These are phyloP conservation scores for Pseudogymnoascus sp. DNA, from an alignment of 2,329 filamentous ascomycete genomes.

Conservation along the genomic window DNA sequence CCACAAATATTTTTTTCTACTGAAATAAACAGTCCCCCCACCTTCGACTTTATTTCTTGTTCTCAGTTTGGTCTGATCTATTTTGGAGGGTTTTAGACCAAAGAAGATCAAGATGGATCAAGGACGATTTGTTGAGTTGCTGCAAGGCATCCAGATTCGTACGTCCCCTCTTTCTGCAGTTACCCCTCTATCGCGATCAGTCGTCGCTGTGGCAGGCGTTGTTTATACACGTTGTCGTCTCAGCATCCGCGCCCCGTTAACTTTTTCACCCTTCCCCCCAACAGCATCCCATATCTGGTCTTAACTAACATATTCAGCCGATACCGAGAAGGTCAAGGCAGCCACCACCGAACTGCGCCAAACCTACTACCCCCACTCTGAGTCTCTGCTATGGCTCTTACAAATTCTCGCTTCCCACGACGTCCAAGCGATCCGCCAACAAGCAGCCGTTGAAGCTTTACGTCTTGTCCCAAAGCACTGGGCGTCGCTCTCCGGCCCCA, in stretches of 20 bases:
- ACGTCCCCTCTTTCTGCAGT: conserved; percentile 34
- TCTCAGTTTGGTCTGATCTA: conserved; percentile 8
- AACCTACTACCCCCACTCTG: conserved; percentile 80
- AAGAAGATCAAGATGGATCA: conserved; percentile 55
- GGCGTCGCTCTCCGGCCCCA: conserved; percentile 67
- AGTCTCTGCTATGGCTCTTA: conserved; percentile 76
- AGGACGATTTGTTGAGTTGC: conserved; percentile 75
- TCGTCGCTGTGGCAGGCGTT: conserved; percentile 13
- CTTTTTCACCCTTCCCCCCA: conserved; percentile 11
- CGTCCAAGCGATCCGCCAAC: conserved; percentile 67
- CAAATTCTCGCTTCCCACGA: conserved; percentile 79
- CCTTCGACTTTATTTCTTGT: conserved; percentile 3
- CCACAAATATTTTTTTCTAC: conserved; percentile 8
- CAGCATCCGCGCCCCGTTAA: not conserved
- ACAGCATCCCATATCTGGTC: conserved; percentile 8
- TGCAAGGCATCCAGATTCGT: conserved; percentile 84
- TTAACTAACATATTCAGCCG: conserved; percentile 46
- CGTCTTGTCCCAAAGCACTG: conserved; percentile 82
- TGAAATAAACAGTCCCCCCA: conserved; percentile 4
- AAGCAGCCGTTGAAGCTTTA: conserved; percentile 83
- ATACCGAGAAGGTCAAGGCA: conserved; percentile 82
- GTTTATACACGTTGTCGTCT: conserved; percentile 10
- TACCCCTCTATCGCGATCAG: conserved; percentile 12
- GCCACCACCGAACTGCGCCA: conserved; percentile 87
- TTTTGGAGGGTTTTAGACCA: conserved; percentile 7